A percentile compares a stretch with the other conserved stretches of the same genome.
phyloP scores from a whole-genome alignment of 768 basidiomycete genomes.

The Serendipita sp. region DNA sequence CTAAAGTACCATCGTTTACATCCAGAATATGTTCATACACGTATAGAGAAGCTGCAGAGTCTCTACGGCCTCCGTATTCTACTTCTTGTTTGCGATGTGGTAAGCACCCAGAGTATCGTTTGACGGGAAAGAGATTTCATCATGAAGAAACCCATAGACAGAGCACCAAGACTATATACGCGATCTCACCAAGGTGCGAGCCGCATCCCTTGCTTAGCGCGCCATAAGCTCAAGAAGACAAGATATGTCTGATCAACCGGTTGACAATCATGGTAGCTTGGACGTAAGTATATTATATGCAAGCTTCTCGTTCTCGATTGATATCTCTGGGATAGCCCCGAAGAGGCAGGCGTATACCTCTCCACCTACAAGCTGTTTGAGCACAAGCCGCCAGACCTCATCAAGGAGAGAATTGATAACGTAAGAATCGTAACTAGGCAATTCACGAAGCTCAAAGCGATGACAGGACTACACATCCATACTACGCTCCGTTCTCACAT shows the following conservation, averaged over 20 bases:
- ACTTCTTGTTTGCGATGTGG: slow-evolving; percentile 83
- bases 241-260: slow-evolving; percentile 83
- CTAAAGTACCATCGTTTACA: slow-evolving; percentile 90
- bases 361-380: slow-evolving; percentile 87
- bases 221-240: slow-evolving; percentile 7
- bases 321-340: slow-evolving; percentile 37
- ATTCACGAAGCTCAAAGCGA: background rate
- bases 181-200: slow-evolving; percentile 70
- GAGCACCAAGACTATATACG: slow-evolving; percentile 86
- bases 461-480: slow-evolving; percentile 53
- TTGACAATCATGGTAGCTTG: slow-evolving; percentile 87
- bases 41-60: slow-evolving; percentile 73
- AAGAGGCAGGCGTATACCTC: slow-evolving; percentile 88
- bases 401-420: slow-evolving; percentile 88
- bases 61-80: slow-evolving; percentile 74
- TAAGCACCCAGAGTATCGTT: slow-evolving; percentile 26
- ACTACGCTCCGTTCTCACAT: slow-evolving; percentile 68
- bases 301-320: background rate
- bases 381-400: slow-evolving; percentile 80
- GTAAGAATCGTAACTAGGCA: background rate
- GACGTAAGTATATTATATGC: slow-evolving; percentile 37
- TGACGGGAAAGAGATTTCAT: too few relatives aligned
- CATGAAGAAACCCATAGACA: slow-evolving; percentile 33
- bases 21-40: slow-evolving; percentile 87
- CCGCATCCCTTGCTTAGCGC: background rate